Evolutionary conservation across 768 basidiomycete genomes (phyloP).

Genomic region (Boletales sp.): DNA sequence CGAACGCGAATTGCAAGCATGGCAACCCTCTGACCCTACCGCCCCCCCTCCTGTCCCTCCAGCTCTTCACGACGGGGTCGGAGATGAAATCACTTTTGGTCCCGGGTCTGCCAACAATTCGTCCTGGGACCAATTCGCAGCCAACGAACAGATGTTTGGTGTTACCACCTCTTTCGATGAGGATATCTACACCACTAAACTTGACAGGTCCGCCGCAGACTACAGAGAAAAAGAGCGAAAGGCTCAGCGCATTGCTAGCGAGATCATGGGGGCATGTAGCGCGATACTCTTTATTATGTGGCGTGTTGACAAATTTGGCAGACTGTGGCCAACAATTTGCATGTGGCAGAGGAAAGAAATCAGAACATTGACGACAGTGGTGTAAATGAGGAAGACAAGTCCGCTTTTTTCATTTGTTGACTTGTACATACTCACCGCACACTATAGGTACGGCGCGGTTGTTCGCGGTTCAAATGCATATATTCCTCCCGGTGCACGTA

Average conservation of each 20-base stretch:
- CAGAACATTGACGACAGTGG: constrained; percentile 64
- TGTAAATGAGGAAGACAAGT: constrained; percentile 96
- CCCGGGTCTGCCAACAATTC: constrained; percentile 40
- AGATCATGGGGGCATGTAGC: constrained; percentile 77
- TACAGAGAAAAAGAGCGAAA: constrained; percentile 86
- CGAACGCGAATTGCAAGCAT: constrained; percentile 80
- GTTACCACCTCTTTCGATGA: constrained; percentile 91
- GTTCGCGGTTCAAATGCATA: constrained; percentile 87
- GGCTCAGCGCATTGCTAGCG: constrained; percentile 85
- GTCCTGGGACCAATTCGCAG: constrained; percentile 90
- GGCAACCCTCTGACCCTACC: constrained; percentile 49
- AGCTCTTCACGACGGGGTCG: constrained; percentile 28
- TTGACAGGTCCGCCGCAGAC: constrained; percentile 80
- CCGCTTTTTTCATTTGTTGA: constrained; percentile 10
- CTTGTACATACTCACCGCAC: constrained; percentile 19
- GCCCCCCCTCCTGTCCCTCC: constrained; percentile 25
- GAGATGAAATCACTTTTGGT: constrained; percentile 73
- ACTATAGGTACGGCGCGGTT: constrained; percentile 83
- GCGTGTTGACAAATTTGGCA: constrained; percentile 29
- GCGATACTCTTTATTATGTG: constrained; percentile 1
- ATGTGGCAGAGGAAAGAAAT: constrained; percentile 86
- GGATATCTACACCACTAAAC: constrained; percentile 89
- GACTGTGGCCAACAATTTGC: constrained; percentile 68
- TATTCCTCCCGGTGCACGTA: constrained; percentile 88
- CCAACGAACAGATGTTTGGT: constrained; percentile 91